Percentiles rank a stretch among this genome's conserved stretches.
These are phyloP conservation scores for Tetrahymena borealis DNA, from an alignment of 73 alveolate genomes.

Conservation along the genomic window DNA sequence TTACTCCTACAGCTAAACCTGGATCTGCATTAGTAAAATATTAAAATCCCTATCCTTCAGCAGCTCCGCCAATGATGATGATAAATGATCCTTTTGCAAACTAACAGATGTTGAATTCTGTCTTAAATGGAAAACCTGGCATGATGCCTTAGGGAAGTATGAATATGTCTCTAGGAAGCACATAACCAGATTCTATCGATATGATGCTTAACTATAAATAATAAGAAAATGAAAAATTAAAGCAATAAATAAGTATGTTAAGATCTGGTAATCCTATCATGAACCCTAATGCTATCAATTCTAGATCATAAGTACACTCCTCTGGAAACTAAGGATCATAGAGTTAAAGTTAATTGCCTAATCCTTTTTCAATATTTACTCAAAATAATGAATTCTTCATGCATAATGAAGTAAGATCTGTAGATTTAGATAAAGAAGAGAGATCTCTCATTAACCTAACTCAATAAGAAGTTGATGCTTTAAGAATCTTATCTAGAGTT, in stretches of 20 bases:
- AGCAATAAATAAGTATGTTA: not conserved
- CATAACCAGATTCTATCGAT: not conserved
- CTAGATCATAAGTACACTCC: not conserved
- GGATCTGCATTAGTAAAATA: not conserved
- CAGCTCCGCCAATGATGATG: not conserved
- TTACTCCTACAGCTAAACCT: not conserved
- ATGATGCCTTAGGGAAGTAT: not conserved
- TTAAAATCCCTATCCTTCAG: not conserved
- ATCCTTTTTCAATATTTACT: slow-evolving; percentile 8
- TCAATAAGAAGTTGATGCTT: slow-evolving; percentile 66
- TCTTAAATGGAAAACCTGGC: not conserved
- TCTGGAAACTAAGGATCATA: not conserved
- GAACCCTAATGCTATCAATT: not conserved
- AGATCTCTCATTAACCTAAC: slow-evolving; percentile 68
- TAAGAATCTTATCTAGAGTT: slow-evolving; percentile 65
- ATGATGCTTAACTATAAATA: not conserved
- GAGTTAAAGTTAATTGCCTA: not conserved
- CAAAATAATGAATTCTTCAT: slow-evolving; percentile 61
- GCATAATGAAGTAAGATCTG: slow-evolving; percentile 53
- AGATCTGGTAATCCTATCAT: not conserved
- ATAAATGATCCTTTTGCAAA: not conserved
- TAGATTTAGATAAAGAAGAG: slow-evolving; percentile 77
- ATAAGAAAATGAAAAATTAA: not conserved
- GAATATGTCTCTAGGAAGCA: not conserved
- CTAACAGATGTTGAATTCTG: not conserved